phyloP scores from a whole-genome alignment of 495 filamentous ascomycete genomes.

The Penicillium daleae region DNA sequence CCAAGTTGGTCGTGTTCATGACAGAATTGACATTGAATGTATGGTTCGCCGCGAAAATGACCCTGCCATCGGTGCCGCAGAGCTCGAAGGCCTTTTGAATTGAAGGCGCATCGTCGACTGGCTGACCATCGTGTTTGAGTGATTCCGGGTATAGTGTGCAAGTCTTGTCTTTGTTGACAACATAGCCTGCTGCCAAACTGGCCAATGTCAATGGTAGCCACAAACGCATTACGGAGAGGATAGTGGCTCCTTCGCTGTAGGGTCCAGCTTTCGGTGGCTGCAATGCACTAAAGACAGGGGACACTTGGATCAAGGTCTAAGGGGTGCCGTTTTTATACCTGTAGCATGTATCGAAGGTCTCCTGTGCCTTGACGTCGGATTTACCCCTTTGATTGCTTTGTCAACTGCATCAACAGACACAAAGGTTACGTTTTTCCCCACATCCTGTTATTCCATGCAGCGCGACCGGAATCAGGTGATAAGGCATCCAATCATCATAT shows the following conservation, averaged over 20 bases:
- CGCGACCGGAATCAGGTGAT: constrained; percentile 13
- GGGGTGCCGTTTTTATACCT: constrained; percentile 3
- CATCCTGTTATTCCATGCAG: not conserved
- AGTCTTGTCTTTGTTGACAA: constrained; percentile 15
- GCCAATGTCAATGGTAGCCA: constrained; percentile 12
- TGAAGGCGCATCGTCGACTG: constrained; percentile 44
- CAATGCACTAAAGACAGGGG: not conserved
- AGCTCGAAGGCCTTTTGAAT: constrained; percentile 46
- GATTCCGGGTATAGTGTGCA: constrained; percentile 29
- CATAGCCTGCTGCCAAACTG: constrained; percentile 17
- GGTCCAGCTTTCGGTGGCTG: not conserved
- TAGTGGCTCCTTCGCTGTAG: not conserved
- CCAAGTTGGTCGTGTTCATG: constrained; percentile 49
- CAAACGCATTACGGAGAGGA: constrained; percentile 7
- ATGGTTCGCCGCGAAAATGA: constrained; percentile 41
- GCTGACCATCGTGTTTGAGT: constrained; percentile 18
- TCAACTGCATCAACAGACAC: not conserved
- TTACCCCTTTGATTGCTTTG: constrained; percentile 7
- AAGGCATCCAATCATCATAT: constrained; percentile 18
- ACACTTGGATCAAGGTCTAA: not conserved
- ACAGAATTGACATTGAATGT: constrained; percentile 46
- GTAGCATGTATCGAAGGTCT: not conserved
- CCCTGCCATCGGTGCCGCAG: constrained; percentile 42
- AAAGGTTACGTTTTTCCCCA: constrained; percentile 14
- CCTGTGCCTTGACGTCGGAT: not conserved